phyloP scores from a whole-genome alignment of 2,329 filamentous ascomycete genomes.

The Dothidotthia symphoricarpi region DNA sequence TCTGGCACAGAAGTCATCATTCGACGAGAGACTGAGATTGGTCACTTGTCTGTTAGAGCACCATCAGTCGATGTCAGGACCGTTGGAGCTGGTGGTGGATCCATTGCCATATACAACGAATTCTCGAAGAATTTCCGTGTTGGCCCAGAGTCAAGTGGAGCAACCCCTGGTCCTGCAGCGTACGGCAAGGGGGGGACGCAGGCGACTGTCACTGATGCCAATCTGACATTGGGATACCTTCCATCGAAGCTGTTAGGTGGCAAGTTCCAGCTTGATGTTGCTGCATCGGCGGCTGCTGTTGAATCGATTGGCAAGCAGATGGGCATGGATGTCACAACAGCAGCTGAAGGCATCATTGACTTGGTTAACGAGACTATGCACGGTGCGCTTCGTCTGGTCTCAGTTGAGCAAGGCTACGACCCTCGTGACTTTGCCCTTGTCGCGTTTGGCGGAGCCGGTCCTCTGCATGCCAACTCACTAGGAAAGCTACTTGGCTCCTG shows the following conservation, averaged over 20 bases:
- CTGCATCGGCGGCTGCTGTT: constrained; percentile 45
- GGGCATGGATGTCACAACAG: constrained; percentile 44
- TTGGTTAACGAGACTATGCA: constrained; percentile 55
- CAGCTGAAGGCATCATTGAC: constrained; percentile 52
- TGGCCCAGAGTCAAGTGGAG: constrained; percentile 52
- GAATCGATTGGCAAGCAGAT: constrained; percentile 48
- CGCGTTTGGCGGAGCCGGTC: constrained; percentile 53
- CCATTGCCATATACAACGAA: constrained; percentile 49
- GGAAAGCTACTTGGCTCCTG: constrained; percentile 52
- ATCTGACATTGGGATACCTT: constrained; percentile 50
- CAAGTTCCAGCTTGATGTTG: constrained; percentile 46
- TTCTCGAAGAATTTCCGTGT: constrained; percentile 52
- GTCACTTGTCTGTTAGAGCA: constrained; percentile 46
- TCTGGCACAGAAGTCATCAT: constrained; percentile 46
- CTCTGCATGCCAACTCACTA: constrained; percentile 53
- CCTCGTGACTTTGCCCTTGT: constrained; percentile 53
- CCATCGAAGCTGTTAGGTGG: constrained; percentile 50
- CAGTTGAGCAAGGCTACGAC: constrained; percentile 54
- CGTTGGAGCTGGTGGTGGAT: constrained; percentile 52
- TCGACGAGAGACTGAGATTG: constrained; percentile 49
- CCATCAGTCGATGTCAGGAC: constrained; percentile 52
- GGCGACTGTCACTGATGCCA: constrained; percentile 53
- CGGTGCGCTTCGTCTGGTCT: constrained; percentile 51
- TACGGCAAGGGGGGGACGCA: constrained; percentile 49
- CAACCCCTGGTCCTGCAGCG: constrained; percentile 50